Evolutionary conservation across 1,139 yeast species (phyloP).

Genomic region (Pichia sp.): DNA sequence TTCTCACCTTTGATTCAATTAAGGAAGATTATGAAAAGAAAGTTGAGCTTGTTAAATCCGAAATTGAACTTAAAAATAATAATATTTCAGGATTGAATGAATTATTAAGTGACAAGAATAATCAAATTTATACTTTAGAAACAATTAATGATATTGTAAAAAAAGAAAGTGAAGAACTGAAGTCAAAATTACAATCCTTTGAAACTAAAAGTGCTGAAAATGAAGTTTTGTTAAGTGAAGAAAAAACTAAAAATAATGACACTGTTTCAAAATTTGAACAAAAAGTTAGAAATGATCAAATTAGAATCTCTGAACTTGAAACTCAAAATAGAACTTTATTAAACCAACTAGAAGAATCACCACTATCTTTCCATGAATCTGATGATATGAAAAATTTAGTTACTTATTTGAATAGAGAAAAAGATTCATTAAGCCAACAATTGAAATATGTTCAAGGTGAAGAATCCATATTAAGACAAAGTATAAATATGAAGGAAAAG

Average conservation of each 20-base stretch:
- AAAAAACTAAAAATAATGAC: constrained; percentile 41
- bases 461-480: constrained; percentile 40
- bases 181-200: constrained; percentile 34
- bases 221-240: constrained; percentile 29
- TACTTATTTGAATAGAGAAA: constrained; percentile 64
- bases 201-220: constrained; percentile 27
- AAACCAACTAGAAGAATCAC: constrained; percentile 56
- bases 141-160: constrained; percentile 41
- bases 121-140: constrained; percentile 53
- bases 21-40: constrained; percentile 25
- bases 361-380: constrained; percentile 22
- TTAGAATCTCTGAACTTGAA: constrained; percentile 50
- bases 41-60: constrained; percentile 17
- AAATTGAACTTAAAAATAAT: constrained; percentile 16
- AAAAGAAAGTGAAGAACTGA: constrained; percentile 37
- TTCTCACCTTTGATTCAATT: constrained; percentile 23
- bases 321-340: constrained; percentile 63
- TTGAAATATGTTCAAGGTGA: constrained; percentile 47
- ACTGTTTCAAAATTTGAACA: constrained; percentile 44
- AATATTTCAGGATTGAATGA: constrained; percentile 24
- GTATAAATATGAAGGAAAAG: constrained; percentile 34
- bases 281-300: constrained; percentile 43
- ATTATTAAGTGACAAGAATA: constrained; percentile 46
- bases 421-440: constrained; percentile 64
- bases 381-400: constrained; percentile 52